Percentiles rank a stretch among this genome's conserved stretches.
Evolutionary conservation across 257 asterid genomes (phyloP).

Genomic region (Solanum etuberosum): DNA sequence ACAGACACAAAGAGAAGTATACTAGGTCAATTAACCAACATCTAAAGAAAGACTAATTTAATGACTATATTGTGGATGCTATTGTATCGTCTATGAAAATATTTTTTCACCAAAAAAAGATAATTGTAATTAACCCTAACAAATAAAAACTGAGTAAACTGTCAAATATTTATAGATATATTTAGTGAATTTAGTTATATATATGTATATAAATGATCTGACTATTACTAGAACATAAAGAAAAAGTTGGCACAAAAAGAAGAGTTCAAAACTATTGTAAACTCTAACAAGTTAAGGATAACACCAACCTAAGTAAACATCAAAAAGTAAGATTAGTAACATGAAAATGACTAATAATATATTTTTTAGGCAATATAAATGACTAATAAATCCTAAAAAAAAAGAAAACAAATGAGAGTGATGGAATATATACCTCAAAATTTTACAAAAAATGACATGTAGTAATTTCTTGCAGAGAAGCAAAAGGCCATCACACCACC

Average conservation of each 20-base stretch:
- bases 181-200: background rate
- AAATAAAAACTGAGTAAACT: too few species aligned
- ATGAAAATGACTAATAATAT: background rate
- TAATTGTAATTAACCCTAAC: fast-evolving
- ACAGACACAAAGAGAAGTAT: background rate
- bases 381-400: background rate
- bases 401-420: background rate
- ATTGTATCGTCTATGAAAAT: background rate
- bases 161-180: background rate
- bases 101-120: background rate
- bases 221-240: background rate
- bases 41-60: background rate
- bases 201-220: background rate
- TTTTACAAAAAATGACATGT: background rate
- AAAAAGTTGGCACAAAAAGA: background rate
- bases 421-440: background rate
- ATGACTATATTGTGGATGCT: background rate
- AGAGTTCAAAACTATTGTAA: background rate
- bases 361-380: background rate
- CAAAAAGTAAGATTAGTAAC: background rate
- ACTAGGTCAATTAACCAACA: background rate
- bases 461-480: background rate
- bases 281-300: background rate
- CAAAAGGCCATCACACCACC: background rate
- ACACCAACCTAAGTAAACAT: background rate